A percentile compares a stretch with the other conserved stretches of the same genome.
phyloP scores from a whole-genome alignment of 2,329 filamentous ascomycete genomes.

The Amylocarpus encephaloides region DNA sequence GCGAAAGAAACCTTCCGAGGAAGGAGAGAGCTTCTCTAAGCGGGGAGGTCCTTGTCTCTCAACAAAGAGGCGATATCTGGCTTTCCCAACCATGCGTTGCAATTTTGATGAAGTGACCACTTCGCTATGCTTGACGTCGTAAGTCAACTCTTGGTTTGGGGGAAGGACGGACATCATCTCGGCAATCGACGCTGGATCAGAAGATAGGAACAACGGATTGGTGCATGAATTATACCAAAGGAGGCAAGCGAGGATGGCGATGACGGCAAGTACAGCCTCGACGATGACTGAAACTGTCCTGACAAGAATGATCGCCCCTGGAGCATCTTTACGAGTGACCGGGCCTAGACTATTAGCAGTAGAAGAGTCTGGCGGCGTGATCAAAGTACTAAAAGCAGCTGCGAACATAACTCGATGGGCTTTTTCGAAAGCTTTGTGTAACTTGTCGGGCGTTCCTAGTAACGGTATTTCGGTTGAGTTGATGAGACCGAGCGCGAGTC shows the following conservation, averaged over 20 bases:
- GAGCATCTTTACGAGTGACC: background rate
- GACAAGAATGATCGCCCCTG: slow-evolving; percentile 19
- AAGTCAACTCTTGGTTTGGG: no score
- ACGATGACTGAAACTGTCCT: slow-evolving; percentile 25
- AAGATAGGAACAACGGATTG: slow-evolving; percentile 18
- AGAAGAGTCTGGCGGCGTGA: background rate
- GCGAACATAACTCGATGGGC: slow-evolving; percentile 40
- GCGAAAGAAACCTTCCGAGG: background rate
- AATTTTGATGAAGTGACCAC: no score
- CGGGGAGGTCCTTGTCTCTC: no score
- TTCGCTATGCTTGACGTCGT: no score
- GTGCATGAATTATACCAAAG: slow-evolving; percentile 17
- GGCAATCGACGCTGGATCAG: slow-evolving; percentile 28
- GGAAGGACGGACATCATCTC: slow-evolving; percentile 19
- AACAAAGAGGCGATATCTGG: no score
- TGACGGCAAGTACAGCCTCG: slow-evolving; percentile 22
- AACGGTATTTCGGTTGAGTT: slow-evolving; percentile 23
- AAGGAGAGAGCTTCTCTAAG: background rate
- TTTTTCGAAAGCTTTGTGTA: slow-evolving; percentile 33
- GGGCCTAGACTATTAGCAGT: no score
- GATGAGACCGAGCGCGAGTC: slow-evolving; percentile 33
- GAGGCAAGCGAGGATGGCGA: slow-evolving; percentile 13
- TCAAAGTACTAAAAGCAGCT: slow-evolving; percentile 21
- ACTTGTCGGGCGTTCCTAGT: slow-evolving; percentile 30
- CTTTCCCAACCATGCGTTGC: no score